Conservation (phyloP, 2,329 filamentous ascomycete genomes). For the Dactylellina drechsleri region DNA sequence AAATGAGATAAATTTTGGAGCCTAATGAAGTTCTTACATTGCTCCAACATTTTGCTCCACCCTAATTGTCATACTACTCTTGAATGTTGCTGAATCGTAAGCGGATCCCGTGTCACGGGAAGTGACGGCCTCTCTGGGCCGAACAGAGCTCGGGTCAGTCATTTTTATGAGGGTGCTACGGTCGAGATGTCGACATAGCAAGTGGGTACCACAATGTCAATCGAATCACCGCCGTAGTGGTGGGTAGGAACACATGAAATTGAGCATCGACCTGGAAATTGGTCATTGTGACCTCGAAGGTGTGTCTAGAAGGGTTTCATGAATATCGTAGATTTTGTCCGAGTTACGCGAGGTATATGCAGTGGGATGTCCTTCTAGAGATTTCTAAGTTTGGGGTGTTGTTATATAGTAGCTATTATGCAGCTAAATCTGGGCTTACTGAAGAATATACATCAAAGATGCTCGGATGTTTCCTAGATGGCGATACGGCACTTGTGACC, state of each 20-base stretch:
- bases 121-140: conserved; percentile 26
- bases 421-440: too few species aligned
- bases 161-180: conserved; percentile 3
- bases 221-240: neutral
- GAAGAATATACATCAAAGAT: too few species aligned
- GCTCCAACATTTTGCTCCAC: conserved; percentile 84
- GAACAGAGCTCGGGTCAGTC: conserved; percentile 32
- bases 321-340: too few species aligned
- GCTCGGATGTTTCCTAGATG: too few species aligned
- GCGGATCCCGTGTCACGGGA: conserved; percentile 65
- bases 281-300: too few species aligned
- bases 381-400: too few species aligned
- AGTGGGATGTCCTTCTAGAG: too few species aligned
- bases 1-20: neutral
- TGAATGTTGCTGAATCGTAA: conserved; percentile 87
- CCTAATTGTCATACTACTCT: conserved; percentile 82
- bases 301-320: too few species aligned
- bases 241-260: neutral
- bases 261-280: too few species aligned
- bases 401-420: too few species aligned
- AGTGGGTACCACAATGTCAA: neutral
- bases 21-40: conserved; percentile 70
- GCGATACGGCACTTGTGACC: too few species aligned
- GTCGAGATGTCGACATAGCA: neutral
- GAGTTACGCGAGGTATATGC: too few species aligned